phyloP scores from a whole-genome alignment of 139 green algal species.

The Volvox africanus region DNA sequence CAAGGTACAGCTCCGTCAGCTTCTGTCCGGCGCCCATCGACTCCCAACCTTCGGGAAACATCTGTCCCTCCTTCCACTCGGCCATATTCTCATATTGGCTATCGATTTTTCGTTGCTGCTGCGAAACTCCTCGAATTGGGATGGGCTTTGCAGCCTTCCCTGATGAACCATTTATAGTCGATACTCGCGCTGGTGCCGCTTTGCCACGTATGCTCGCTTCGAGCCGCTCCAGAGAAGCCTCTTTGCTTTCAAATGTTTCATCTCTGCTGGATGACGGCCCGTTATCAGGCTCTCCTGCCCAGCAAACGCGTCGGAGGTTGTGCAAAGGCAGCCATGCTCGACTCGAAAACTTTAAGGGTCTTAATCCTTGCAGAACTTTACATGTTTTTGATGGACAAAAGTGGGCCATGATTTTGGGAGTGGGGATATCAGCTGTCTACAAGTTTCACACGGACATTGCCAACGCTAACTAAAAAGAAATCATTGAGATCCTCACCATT shows the following conservation, averaged over 20 bases:
- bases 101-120: slow-evolving; percentile 9
- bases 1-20: slow-evolving; percentile 78
- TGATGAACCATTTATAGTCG: not conserved
- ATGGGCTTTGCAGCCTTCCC: slow-evolving; percentile 28
- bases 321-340: not conserved
- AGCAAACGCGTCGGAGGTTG: not conserved
- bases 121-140: slow-evolving; percentile 39
- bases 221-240: slow-evolving; percentile 18
- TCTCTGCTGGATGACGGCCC: not conserved
- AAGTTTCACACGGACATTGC: no score
- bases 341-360: not conserved
- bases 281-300: not conserved
- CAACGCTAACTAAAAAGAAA: no score
- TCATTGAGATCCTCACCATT: no score
- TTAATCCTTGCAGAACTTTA: not conserved
- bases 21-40: slow-evolving; percentile 73
- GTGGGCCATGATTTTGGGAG: not conserved
- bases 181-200: not conserved
- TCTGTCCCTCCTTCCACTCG: slow-evolving; percentile 78
- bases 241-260: not conserved
- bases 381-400: not conserved
- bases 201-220: slow-evolving; percentile 41
- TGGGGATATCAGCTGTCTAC: no score
- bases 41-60: slow-evolving; percentile 87
- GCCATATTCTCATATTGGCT: slow-evolving; percentile 29